These are phyloP conservation scores for Hortiboletus flavorubellus DNA, from an alignment of 768 basidiomycete species.

Conservation along the genomic window DNA sequence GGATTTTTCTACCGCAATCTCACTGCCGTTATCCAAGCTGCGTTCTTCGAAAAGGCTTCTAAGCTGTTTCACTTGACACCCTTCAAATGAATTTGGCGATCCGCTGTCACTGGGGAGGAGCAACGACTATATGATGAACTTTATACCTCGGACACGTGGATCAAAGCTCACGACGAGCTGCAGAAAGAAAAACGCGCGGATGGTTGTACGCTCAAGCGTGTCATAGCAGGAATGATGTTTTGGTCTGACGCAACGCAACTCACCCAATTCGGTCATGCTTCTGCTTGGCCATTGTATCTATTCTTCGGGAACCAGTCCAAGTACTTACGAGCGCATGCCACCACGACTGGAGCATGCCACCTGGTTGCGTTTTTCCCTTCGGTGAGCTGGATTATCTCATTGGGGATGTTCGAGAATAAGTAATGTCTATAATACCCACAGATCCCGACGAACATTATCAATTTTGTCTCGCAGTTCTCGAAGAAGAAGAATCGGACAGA, in stretches of 20 bases:
- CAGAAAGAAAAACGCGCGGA: slow-evolving; percentile 9
- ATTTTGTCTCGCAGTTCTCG: too few relatives aligned
- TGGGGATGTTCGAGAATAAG: too few relatives aligned
- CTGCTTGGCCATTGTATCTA: neutral
- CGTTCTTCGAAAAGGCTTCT: neutral
- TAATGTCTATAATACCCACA: too few relatives aligned
- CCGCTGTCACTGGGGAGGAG: neutral
- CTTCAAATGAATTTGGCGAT: slow-evolving; percentile 19
- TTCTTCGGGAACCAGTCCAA: too few relatives aligned
- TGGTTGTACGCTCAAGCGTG: slow-evolving; percentile 11
- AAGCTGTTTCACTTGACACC: slow-evolving; percentile 21
- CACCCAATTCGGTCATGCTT: slow-evolving; percentile 13
- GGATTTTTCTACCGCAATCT: neutral
- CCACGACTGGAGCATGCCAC: too few relatives aligned
- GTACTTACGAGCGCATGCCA: too few relatives aligned
- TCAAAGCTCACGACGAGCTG: slow-evolving; percentile 20
- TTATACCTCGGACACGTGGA: slow-evolving; percentile 21
- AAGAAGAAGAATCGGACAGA: too few relatives aligned
- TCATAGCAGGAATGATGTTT: slow-evolving; percentile 17
- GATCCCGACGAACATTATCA: too few relatives aligned
- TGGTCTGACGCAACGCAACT: slow-evolving; percentile 16
- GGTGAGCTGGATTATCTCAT: too few relatives aligned
- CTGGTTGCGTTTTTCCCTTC: too few relatives aligned
- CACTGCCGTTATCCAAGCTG: slow-evolving; percentile 1
- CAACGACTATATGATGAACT: slow-evolving; percentile 20